Conservation (phyloP, 1,284 basidiomycete species). For the Austroboletus niveus region DNA sequence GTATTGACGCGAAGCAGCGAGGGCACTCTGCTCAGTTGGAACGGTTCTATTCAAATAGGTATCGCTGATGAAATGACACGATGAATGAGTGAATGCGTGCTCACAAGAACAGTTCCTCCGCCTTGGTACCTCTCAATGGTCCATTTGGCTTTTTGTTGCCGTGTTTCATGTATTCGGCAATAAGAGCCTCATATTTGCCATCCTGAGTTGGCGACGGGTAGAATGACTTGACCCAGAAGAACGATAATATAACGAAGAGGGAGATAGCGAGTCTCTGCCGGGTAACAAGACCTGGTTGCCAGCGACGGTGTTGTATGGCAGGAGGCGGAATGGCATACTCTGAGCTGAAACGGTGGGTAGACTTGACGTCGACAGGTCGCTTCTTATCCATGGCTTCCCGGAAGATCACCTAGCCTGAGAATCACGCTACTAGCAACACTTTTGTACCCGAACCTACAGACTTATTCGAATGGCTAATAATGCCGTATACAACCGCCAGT, state of each 20-base stretch:
- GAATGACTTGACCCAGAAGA: slow-evolving; percentile 14
- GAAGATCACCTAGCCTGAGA: too few relatives aligned
- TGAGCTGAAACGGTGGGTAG: neutral
- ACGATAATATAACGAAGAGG: slow-evolving; percentile 9
- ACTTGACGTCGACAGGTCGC: slow-evolving; percentile 4
- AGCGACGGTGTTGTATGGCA: slow-evolving; percentile 6
- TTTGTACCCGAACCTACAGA: too few relatives aligned
- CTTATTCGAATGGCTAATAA: too few relatives aligned
- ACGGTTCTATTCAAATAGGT: slow-evolving; percentile 37
- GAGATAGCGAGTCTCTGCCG: slow-evolving; percentile 14
- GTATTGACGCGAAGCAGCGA: slow-evolving; percentile 44
- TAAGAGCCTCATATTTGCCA: slow-evolving; percentile 13
- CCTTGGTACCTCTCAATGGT: slow-evolving; percentile 20
- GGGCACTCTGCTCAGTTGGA: slow-evolving; percentile 46
- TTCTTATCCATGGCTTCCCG: slow-evolving; percentile 22
- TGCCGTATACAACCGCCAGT: too few relatives aligned
- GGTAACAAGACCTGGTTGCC: neutral
- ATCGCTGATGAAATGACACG: neutral
- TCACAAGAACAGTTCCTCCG: slow-evolving; percentile 32
- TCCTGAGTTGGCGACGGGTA: slow-evolving; percentile 6
- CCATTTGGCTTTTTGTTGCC: slow-evolving; percentile 12
- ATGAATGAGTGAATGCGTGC: slow-evolving; percentile 1
- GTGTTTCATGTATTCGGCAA: slow-evolving; percentile 21
- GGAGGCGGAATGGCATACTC: slow-evolving; percentile 18
- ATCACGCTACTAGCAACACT: too few relatives aligned